Conservation (phyloP, 208 protist species). For the Acanthamoeba culbertsoni region DNA sequence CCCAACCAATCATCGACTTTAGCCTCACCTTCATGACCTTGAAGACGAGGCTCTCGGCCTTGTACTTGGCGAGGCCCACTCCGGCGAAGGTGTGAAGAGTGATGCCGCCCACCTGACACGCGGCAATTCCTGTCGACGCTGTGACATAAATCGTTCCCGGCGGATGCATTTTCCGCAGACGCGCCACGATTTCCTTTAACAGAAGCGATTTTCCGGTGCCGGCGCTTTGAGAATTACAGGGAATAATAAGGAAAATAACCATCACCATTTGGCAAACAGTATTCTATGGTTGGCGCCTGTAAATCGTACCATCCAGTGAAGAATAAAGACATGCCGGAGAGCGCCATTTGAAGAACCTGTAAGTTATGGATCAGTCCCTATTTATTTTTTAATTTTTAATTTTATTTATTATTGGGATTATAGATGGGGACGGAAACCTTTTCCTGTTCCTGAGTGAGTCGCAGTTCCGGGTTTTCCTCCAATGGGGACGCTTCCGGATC, state of each 20-base stretch:
- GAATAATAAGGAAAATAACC: not conserved
- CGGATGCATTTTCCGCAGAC: constrained; percentile 17
- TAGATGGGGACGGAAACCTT: constrained; percentile 8
- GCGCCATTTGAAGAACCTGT: constrained; percentile 25
- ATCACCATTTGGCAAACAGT: not conserved
- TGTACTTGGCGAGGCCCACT: constrained; percentile 40
- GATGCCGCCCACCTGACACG: constrained; percentile 74
- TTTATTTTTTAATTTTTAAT: too few relatives aligned
- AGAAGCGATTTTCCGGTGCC: constrained; percentile 81
- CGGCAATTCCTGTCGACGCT: constrained; percentile 77
- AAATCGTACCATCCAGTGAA: constrained; percentile 36
- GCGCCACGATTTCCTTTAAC: constrained; percentile 65
- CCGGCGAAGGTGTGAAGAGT: constrained; percentile 77
- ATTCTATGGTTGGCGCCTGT: not conserved
- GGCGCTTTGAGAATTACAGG: constrained; percentile 31
- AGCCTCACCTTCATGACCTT: not conserved
- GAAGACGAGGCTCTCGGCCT: constrained; percentile 36
- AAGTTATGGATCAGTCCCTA: not conserved
- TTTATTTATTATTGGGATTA: too few relatives aligned
- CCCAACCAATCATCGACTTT: not conserved
- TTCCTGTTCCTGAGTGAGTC: constrained; percentile 6
- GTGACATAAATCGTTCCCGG: constrained; percentile 66
- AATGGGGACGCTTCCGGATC: not conserved
- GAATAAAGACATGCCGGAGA: constrained; percentile 26
- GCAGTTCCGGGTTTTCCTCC: not conserved